Evolutionary conservation across 2,329 filamentous ascomycete species (phyloP).

Genomic region (Chaetomium strumarium): DNA sequence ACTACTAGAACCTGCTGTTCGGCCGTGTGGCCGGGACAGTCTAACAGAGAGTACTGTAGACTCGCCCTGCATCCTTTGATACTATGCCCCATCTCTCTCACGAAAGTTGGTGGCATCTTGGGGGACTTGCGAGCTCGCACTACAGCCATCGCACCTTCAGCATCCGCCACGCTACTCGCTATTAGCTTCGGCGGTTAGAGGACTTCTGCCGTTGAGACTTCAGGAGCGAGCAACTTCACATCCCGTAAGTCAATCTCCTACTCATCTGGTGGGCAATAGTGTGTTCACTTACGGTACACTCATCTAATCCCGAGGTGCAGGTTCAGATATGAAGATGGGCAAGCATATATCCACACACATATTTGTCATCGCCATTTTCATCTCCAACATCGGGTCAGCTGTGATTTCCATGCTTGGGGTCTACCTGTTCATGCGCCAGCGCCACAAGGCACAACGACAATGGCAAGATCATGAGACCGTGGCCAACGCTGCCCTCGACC

Average conservation of each 20-base stretch:
- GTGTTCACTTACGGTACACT: too few species aligned
- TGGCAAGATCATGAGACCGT: constrained; percentile 18
- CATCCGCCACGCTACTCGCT: constrained; percentile 5
- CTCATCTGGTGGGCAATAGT: background rate
- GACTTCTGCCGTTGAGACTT: constrained; percentile 11
- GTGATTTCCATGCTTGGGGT: constrained; percentile 31
- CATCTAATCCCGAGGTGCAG: background rate
- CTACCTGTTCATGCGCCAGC: constrained; percentile 19
- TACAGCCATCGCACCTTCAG: constrained; percentile 9
- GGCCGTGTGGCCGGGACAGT: constrained; percentile 4
- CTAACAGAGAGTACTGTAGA: constrained; percentile 8
- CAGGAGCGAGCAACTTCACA: constrained; percentile 13
- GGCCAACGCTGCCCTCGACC: constrained; percentile 20
- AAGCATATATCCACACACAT: constrained; percentile 26
- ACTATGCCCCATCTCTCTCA: constrained; percentile 2
- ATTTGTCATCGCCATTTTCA: constrained; percentile 30
- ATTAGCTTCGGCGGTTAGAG: constrained; percentile 13
- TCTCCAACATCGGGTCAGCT: constrained; percentile 31
- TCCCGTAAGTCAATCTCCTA: constrained; percentile 9
- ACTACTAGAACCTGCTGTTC: background rate
- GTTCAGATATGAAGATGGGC: background rate
- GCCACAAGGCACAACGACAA: constrained; percentile 10
- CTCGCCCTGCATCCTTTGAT: background rate
- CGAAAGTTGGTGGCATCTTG: constrained; percentile 13
- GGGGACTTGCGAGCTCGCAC: constrained; percentile 13